A percentile compares a stretch with the other conserved stretches of the same genome.
These are phyloP conservation scores for Clarireedia homoeocarpa DNA, from an alignment of 2,329 filamentous ascomycete genomes.

Conservation along the genomic window DNA sequence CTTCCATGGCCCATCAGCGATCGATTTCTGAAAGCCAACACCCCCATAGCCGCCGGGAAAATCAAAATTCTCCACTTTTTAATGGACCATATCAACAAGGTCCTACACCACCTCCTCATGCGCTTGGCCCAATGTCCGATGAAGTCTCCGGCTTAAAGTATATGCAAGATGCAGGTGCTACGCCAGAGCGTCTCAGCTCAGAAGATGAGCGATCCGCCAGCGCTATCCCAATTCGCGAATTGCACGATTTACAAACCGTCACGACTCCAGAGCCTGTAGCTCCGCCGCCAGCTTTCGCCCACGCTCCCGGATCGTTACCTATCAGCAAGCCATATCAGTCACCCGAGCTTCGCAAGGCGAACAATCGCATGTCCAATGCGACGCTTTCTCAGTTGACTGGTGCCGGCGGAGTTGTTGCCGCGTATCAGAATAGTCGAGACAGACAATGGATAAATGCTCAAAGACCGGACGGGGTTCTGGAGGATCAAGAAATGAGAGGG, in stretches of 20 bases:
- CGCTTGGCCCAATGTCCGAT: constrained; percentile 5
- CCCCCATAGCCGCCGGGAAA: constrained; percentile 20
- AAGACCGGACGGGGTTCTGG: constrained; percentile 19
- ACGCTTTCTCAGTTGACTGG: constrained; percentile 76
- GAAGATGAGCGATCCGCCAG: constrained; percentile 42
- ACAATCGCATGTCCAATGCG: constrained; percentile 72
- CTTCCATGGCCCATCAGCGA: constrained; percentile 19
- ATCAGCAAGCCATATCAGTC: constrained; percentile 63
- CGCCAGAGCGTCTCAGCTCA: constrained; percentile 48
- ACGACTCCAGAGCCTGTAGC: constrained; percentile 62
- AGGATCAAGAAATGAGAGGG: constrained; percentile 31
- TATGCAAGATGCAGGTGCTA: constrained; percentile 37
- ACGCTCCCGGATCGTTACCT: constrained; percentile 64
- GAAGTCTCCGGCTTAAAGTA: constrained; percentile 32
- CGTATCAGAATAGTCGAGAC: constrained; percentile 34
- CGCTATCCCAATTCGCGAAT: constrained; percentile 39
- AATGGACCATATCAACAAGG: constrained; percentile 23
- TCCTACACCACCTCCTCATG: constrained; percentile 24
- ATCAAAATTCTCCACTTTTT: constrained; percentile 16
- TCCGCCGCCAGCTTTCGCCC: constrained; percentile 70
- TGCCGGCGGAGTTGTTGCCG: constrained; percentile 45
- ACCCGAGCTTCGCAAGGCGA: constrained; percentile 70
- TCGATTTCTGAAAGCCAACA: constrained; percentile 28
- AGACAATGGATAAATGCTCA: constrained; percentile 16
- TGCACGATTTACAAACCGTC: constrained; percentile 52